phyloP scores from a whole-genome alignment of 805 yeast species.

The Lipomyces yamadae region DNA sequence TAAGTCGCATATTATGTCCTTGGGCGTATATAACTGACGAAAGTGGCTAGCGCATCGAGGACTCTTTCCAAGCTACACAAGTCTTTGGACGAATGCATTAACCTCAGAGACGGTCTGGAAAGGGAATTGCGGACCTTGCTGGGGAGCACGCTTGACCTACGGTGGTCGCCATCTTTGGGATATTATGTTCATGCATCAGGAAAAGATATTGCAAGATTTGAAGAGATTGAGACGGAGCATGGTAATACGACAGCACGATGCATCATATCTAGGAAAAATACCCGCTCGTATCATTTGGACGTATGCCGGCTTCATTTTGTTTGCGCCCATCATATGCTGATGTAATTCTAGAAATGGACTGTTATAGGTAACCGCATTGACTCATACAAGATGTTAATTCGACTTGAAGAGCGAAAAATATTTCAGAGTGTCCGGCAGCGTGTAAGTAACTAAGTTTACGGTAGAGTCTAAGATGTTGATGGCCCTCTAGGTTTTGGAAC shows the following conservation, averaged over 20 bases:
- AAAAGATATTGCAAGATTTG: slow-evolving; percentile 26
- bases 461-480: not conserved
- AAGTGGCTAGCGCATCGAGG: slow-evolving; percentile 40
- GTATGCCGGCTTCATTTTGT: not conserved
- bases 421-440: slow-evolving; percentile 26
- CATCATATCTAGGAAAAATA: slow-evolving; percentile 19
- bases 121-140: slow-evolving; percentile 35
- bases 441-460: not conserved
- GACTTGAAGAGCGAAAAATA: slow-evolving; percentile 46
- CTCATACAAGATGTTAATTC: slow-evolving; percentile 54
- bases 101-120: slow-evolving; percentile 41
- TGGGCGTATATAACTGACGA: not conserved
- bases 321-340: not conserved
- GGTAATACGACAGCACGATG: slow-evolving; percentile 24
- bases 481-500: slow-evolving; percentile 13
- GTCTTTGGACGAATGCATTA: slow-evolving; percentile 42
- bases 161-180: slow-evolving; percentile 52
- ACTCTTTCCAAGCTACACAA: slow-evolving; percentile 48
- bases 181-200: slow-evolving; percentile 55
- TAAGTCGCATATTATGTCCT: slow-evolving; percentile 2
- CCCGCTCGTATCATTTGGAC: slow-evolving; percentile 30
- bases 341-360: slow-evolving; percentile 49
- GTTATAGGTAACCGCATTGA: slow-evolving; percentile 57
- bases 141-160: slow-evolving; percentile 45
- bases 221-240: slow-evolving; percentile 19